These are phyloP conservation scores for Mycena amicta DNA, from an alignment of 768 basidiomycete genomes.

Conservation along the genomic window DNA sequence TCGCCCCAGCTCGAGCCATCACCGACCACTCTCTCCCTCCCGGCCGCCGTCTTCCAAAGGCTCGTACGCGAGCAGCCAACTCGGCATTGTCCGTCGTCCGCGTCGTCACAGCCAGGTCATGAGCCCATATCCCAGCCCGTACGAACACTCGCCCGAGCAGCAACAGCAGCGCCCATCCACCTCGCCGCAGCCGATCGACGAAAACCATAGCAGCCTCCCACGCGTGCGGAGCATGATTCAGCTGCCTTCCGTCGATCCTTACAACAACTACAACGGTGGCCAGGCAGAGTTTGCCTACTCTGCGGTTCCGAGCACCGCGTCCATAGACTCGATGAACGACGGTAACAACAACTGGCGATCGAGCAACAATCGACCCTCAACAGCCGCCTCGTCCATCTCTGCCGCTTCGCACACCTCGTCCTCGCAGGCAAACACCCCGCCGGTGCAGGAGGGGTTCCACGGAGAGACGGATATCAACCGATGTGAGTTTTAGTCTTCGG, in stretches of 20 bases:
- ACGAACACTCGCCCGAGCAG: slow-evolving; percentile 61
- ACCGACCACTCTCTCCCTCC: slow-evolving; percentile 67
- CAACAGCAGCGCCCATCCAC: slow-evolving; percentile 67
- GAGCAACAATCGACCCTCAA: slow-evolving; percentile 66
- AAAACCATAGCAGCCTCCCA: slow-evolving; percentile 56
- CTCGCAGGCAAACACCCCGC: slow-evolving; percentile 82
- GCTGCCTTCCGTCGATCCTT: slow-evolving; percentile 71
- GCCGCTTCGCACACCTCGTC: slow-evolving; percentile 77
- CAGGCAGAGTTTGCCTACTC: slow-evolving; percentile 74
- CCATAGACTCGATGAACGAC: slow-evolving; percentile 50
- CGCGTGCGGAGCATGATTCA: slow-evolving; percentile 86
- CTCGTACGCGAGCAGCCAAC: slow-evolving; percentile 53
- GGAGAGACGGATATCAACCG: slow-evolving; percentile 78
- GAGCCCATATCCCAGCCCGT: slow-evolving; percentile 85
- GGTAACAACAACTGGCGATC: slow-evolving; percentile 42
- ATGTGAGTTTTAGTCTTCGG: slow-evolving; percentile 62
- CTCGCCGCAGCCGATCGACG: slow-evolving; percentile 68
- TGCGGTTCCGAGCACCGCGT: slow-evolving; percentile 54
- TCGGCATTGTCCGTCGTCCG: slow-evolving; percentile 55
- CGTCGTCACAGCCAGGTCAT: slow-evolving; percentile 86
- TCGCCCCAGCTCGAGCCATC: slow-evolving; percentile 74
- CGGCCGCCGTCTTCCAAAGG: slow-evolving; percentile 72
- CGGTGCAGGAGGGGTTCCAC: slow-evolving; percentile 66
- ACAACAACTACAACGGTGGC: slow-evolving; percentile 38
- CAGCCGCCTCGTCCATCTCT: slow-evolving; percentile 75